These are phyloP conservation scores for Coemansia sp. DNA, from an alignment of 192 early-diverging fungal genomes.

Conservation along the genomic window DNA sequence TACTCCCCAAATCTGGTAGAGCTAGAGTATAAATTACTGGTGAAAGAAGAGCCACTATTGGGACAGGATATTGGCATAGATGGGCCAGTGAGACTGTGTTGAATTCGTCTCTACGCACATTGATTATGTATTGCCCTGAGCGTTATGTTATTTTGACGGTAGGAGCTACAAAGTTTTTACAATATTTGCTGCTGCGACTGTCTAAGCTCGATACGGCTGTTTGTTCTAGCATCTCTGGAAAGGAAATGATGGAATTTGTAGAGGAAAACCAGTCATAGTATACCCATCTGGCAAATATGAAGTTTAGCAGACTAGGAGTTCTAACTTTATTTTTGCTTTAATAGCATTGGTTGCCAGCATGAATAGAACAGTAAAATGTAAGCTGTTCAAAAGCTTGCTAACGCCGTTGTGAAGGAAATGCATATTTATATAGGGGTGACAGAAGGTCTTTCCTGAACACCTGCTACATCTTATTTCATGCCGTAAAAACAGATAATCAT, in stretches of 20 bases:
- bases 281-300: background rate
- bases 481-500: too few species aligned
- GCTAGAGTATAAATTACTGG: background rate
- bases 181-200: background rate
- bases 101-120: too few species aligned
- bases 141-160: too few species aligned
- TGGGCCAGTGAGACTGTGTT: background rate
- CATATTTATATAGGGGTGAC: too few species aligned
- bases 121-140: too few species aligned
- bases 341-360: too few species aligned
- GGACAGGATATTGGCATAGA: background rate
- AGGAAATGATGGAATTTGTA: background rate
- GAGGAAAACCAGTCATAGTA: background rate
- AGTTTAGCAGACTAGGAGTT: background rate
- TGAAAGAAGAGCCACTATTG: background rate
- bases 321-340: too few species aligned
- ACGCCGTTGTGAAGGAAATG: too few species aligned
- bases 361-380: too few species aligned
- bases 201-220: background rate
- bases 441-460: too few species aligned
- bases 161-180: background rate
- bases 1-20: background rate
- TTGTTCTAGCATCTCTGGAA: background rate
- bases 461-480: too few species aligned
- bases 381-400: too few species aligned